Base-by-base conservation (phyloP, 768 basidiomycete species). In the Jaapia argillacea region DNA sequence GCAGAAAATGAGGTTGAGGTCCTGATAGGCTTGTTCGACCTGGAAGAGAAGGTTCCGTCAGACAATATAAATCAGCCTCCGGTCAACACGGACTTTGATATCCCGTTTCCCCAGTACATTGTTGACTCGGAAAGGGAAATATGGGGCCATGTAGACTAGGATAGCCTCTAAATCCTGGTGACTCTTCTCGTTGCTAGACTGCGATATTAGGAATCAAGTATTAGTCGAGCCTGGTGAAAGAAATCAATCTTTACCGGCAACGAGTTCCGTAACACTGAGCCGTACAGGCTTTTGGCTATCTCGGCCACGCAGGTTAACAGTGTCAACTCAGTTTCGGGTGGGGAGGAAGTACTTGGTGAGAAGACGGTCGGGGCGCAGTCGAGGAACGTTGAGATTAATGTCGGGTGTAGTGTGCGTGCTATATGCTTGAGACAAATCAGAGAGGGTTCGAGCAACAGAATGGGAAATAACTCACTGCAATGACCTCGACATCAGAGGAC, bases 301-400 rank as follows among this genome's bases (percentile, higher is more conserved):
- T 70, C 68, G 23, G 68, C 67, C 4, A 81, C 69, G 1, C 72
- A 70, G n/a, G 72, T 46, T 13, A 89, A 63, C 44, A 80, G 65
- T 45, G 76, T 72, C 14, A 78, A 59, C 46, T 85, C 81, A 2
- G 70, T 71, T 45, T 81, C 79, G 10, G 74, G 59, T 2, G 79
- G 74, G 24, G 54, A 69, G n/a, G 63, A 63, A 10, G 10, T 33
- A 49, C 71, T 73, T 0, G 86, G 83, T 3, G 80, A 72, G 61
- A 94, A 93, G 2, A 85, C 85, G 12, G 74, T 57, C 2, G 93
- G 88, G 3, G 89, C 88, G 50, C 78, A 77, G 58, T 98, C 93
- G 18, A 98, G 74, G 61, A 90, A 88, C 1, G 85, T 81, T 18
- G 89, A 81, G 2, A 90, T 65, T 7, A 97, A 66, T 6, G 81